Evolutionary conservation across 768 basidiomycete genomes (phyloP), one percentile per base, ranked within the genome.

Genomic region (Coprinopsis strossmayeri): DNA sequence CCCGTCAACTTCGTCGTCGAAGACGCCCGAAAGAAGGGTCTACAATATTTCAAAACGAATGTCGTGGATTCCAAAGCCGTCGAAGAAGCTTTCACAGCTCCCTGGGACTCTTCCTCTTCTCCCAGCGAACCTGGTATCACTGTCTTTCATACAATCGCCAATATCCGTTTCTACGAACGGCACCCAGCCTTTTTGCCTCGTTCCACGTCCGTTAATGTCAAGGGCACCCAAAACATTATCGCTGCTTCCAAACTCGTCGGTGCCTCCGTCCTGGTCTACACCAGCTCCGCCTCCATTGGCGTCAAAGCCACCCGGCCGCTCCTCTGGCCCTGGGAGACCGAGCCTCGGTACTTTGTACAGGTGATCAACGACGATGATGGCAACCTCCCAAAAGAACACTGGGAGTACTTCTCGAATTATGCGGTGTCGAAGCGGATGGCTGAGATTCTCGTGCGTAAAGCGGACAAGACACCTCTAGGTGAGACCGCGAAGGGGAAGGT

Each of bases 401-500:
- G 73, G 12, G 69, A 82, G 11, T 84, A 81, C 60, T 88, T 87
- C 64, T 89, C 87, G 11, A 90, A 89, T 59, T 90, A 90, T 49
- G 84, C 87, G 0, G 75, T 67, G 20, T 78, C 82, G 34, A 90
- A 90, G 59, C 56, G 66, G 5, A 62, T 67, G 23, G 86, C 77
- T 1, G 87, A 90, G 59, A 53, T 46, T 54, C 57, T 54, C 61
- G 77, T 61, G 55, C 77, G 65, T 46, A 64, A 50, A 15, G 58
- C 66, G 3, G 72, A 73, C 54, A 61, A 59, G 17, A 54, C 64
- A 17, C 51, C 51, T 5, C 64, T 67, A 1, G 62, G 63, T 15
- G 30, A 7, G 30, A 15, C 30, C 9, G 30, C 7, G 7, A 30
- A 25, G 10, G 46, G 46, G 5, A 56, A 51, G 18, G 57, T 68